Conservation (phyloP, 2,329 filamentous ascomycete genomes). For the Xylariaceae sp. region DNA sequence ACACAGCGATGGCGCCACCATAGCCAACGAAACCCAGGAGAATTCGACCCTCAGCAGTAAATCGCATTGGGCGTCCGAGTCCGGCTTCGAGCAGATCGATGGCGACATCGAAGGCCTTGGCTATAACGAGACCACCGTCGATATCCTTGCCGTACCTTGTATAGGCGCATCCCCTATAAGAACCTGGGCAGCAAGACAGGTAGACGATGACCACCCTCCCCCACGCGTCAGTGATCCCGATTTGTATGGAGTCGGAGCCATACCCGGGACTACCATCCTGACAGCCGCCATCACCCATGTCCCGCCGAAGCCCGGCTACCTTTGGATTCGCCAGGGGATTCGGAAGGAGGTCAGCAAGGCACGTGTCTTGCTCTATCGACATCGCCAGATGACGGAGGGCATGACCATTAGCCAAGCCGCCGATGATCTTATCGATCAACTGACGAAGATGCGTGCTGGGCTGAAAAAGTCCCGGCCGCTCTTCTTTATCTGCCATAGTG, state of each 20-base stretch:
- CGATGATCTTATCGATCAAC: constrained; percentile 42
- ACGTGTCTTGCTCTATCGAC: constrained; percentile 48
- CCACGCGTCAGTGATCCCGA: constrained; percentile 26
- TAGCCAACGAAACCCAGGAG: constrained; percentile 13
- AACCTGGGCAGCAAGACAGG: constrained; percentile 48
- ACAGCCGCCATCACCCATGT: constrained; percentile 32
- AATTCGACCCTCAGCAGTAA: constrained; percentile 25
- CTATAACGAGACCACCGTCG: constrained; percentile 50
- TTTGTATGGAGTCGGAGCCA: constrained; percentile 24
- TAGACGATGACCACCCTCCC: constrained; percentile 44
- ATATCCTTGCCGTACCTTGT: constrained; percentile 50
- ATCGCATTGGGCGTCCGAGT: constrained; percentile 32
- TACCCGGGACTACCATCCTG: constrained; percentile 31
- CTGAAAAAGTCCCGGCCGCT: constrained; percentile 43
- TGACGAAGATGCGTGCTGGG: constrained; percentile 34
- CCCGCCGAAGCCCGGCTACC: constrained; percentile 34
- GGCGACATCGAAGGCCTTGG: constrained; percentile 39
- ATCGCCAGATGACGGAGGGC: constrained; percentile 39
- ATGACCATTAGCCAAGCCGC: constrained; percentile 43
- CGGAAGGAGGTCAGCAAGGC: constrained; percentile 43
- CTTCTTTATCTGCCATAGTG: constrained; percentile 56
- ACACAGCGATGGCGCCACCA: constrained; percentile 9
- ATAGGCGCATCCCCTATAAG: constrained; percentile 48
- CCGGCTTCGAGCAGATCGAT: constrained; percentile 40
- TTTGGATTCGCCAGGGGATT: constrained; percentile 51